Evolutionary conservation across 2,329 filamentous ascomycete genomes (phyloP), one percentile per base, ranked within the genome.

Genomic region (Macrophomina pseudophaseolina): DNA sequence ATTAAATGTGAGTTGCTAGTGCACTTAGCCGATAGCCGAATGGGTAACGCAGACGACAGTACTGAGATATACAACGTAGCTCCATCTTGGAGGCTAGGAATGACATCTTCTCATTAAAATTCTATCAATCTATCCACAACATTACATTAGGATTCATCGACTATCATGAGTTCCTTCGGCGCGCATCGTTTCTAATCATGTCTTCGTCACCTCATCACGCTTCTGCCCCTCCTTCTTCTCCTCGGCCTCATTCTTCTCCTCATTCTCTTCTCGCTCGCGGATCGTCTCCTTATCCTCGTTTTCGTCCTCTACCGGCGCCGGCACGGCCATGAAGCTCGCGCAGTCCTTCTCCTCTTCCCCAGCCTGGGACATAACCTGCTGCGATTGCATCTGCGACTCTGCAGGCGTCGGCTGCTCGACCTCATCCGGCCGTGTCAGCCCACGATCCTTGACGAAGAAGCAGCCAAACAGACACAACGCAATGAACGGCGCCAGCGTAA

Each of bases 361-460:
- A 16, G 42, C 64, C 14, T 59, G 51, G n/a, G 42, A 53, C 23
- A 48, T 40, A 6, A 48, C 53, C 0, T 65, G 51, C 42, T 65
- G 44, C 30, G 44, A 38, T 32, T 14, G 35, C 32, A 23, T 32
- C 30, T 38, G 64, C 52, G 52, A 38, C 32, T 38, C 12, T n/a
- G 33, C 38, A 30, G n/a, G 46, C 32, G 52, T 54, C 56, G 30
- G 62, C 49, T 64, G 33, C n/a, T 30, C 54, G 11, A 16, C 35
- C 53, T 68, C 66, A 6, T 68, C 66, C 3, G 63, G 53, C n/a
- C 54, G 48, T 5, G 46, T 56, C 28, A 68, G 18, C 3, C 66
- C 66, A n/a, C 23, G n/a, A 40, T 68, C 66, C 49, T 63, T 66
- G 33, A 68, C 56, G 23, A 68, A 42, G 54, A 66, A 54, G 66